These are phyloP conservation scores for Sporothrix curviconia DNA, from an alignment of 2,329 filamentous ascomycete species.

Conservation along the genomic window DNA sequence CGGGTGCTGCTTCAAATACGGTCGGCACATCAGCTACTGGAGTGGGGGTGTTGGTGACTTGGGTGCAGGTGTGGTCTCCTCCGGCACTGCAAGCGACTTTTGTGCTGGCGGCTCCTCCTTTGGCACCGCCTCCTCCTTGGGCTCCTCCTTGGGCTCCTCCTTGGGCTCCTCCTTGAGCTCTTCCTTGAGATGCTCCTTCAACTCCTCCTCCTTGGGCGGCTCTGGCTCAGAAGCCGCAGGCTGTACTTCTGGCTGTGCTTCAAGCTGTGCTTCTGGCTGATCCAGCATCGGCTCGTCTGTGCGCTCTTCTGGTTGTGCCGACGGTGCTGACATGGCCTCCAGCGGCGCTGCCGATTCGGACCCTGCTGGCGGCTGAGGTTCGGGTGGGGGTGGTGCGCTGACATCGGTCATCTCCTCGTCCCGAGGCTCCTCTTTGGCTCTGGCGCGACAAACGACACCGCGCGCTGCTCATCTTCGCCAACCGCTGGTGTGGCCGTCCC, in stretches of 20 bases:
- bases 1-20: too few relatives aligned
- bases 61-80: too few relatives aligned
- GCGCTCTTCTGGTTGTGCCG: not conserved
- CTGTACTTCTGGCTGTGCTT: slow-evolving; percentile 5
- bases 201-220: not conserved
- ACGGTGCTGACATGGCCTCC: not conserved
- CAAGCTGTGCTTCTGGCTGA: slow-evolving; percentile 5
- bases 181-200: not conserved
- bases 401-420: slow-evolving; percentile 12
- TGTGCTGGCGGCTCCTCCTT: not conserved
- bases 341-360: not conserved
- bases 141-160: too few relatives aligned
- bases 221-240: not conserved
- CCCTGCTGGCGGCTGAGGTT: not conserved
- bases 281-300: slow-evolving; percentile 14
- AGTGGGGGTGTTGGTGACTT: too few relatives aligned
- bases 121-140: not conserved
- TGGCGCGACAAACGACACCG: not conserved
- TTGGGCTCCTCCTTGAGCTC: too few relatives aligned
- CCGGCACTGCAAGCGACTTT: too few relatives aligned
- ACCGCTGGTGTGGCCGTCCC: not conserved
- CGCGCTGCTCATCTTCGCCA: not conserved
- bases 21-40: too few relatives aligned
- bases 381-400: not conserved
- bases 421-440: slow-evolving; percentile 9